A percentile compares a stretch with the other conserved stretches of the same genome.
phyloP scores from a whole-genome alignment of 805 yeast genomes.

The Lachancea nothofagi region DNA sequence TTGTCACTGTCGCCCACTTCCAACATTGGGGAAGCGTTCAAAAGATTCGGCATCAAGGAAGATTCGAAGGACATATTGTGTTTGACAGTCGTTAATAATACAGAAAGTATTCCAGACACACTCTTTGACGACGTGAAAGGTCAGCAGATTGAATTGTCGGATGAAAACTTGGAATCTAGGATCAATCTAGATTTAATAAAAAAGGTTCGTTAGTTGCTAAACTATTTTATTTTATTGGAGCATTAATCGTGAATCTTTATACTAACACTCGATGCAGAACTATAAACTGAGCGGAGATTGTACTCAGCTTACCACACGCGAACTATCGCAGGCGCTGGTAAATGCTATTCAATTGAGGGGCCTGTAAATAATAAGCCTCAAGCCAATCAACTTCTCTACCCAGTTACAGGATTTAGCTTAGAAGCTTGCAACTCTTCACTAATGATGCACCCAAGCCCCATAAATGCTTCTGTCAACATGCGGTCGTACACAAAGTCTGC shows the following conservation, averaged over 20 bases:
- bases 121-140: conserved; percentile 32
- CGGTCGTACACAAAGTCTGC: conserved; percentile 64
- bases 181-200: conserved; percentile 35
- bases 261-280: conserved; percentile 17
- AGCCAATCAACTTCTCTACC: conserved; percentile 14
- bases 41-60: conserved; percentile 61
- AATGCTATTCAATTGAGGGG: conserved; percentile 49
- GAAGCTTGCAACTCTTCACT: conserved; percentile 45
- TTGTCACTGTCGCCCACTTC: conserved; percentile 64
- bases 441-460: conserved; percentile 80
- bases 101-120: conserved; percentile 15
- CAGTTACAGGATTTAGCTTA: background rate
- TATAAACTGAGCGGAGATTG: conserved; percentile 26
- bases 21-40: conserved; percentile 62
- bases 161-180: conserved; percentile 28
- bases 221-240: background rate
- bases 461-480: conserved; percentile 80
- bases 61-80: conserved; percentile 42
- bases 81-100: conserved; percentile 40
- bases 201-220: conserved; percentile 29
- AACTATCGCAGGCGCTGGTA: conserved; percentile 40
- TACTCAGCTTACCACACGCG: conserved; percentile 17
- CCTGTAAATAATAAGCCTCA: background rate
- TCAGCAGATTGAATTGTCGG: conserved; percentile 31
- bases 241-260: background rate